Evolutionary conservation across 2,329 filamentous ascomycete genomes (phyloP).

Genomic region (Paraconiothyrium brasiliense): DNA sequence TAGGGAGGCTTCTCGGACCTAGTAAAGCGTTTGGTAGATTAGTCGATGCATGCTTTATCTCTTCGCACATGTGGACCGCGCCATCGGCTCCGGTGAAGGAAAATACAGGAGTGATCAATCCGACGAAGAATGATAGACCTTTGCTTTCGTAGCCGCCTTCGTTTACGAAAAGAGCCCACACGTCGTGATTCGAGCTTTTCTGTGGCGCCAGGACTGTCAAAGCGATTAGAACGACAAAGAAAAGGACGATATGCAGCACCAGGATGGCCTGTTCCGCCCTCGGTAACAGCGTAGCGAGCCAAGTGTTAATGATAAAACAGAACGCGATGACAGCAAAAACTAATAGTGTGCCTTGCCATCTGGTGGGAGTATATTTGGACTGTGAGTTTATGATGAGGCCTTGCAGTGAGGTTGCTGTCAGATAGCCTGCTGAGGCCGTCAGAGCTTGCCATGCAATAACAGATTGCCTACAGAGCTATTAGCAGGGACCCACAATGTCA

Average conservation of each 20-base stretch:
- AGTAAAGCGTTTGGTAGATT: constrained; percentile 4
- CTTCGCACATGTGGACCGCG: constrained; percentile 23
- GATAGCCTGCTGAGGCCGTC: constrained; percentile 33
- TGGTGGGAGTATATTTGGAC: constrained; percentile 43
- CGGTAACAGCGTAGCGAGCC: constrained; percentile 53
- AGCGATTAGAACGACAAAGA: constrained; percentile 58
- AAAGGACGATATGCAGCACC: constrained; percentile 57
- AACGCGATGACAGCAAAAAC: constrained; percentile 52
- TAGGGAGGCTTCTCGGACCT: constrained; percentile 38
- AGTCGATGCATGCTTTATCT: constrained; percentile 18
- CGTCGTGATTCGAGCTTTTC: constrained; percentile 43
- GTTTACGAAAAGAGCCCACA: constrained; percentile 57
- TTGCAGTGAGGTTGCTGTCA: constrained; percentile 31
- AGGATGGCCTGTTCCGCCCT: constrained; percentile 56
- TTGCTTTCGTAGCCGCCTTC: constrained; percentile 52
- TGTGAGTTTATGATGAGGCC: constrained; percentile 47
- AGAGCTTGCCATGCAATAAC: constrained; percentile 51
- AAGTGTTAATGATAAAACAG: constrained; percentile 53
- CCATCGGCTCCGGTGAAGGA: constrained; percentile 25
- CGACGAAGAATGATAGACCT: constrained; percentile 52
- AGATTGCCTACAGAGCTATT: constrained; percentile 21
- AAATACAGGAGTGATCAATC: constrained; percentile 36
- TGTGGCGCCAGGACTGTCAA: constrained; percentile 54
- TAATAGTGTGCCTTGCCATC: constrained; percentile 61
- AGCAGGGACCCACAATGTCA: background rate